These are phyloP conservation scores for Nematocida parisii DNA, from an alignment of 371 early-diverging fungal genomes.

Conservation along the genomic window DNA sequence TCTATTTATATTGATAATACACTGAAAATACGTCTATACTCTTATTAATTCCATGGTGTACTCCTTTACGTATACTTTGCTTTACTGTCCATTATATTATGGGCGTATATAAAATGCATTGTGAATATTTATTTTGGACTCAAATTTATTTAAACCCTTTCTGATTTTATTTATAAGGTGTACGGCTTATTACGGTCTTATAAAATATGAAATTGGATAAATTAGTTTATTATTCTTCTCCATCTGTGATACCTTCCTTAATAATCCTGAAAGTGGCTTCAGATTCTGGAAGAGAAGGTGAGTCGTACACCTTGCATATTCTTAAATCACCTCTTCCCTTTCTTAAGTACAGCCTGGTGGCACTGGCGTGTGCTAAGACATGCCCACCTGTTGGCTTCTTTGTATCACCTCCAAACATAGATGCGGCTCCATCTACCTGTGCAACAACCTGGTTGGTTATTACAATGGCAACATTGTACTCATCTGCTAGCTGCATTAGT, in stretches of 20 bases:
- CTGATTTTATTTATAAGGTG: too few relatives aligned
- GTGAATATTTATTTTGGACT: too few relatives aligned
- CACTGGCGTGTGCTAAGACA: slow-evolving; percentile 93
- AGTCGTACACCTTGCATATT: slow-evolving; percentile 75
- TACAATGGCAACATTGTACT: slow-evolving; percentile 92
- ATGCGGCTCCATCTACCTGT: slow-evolving; percentile 83
- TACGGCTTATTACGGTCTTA: too few relatives aligned
- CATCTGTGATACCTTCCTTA: slow-evolving; percentile 75
- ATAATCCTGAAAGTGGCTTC: slow-evolving; percentile 76
- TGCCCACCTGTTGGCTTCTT: slow-evolving; percentile 97
- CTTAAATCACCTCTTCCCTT: slow-evolving; percentile 73
- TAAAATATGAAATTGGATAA: too few relatives aligned
- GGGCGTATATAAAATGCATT: too few relatives aligned
- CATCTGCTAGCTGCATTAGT: slow-evolving; percentile 85
- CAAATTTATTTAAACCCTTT: too few relatives aligned
- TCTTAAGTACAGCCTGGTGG: slow-evolving; percentile 72
- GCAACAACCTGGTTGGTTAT: slow-evolving; percentile 98
- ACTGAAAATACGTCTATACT: too few relatives aligned
- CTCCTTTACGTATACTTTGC: too few relatives aligned
- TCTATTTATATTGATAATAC: too few relatives aligned
- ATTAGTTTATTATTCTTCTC: slow-evolving; percentile 72
- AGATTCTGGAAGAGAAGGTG: slow-evolving; percentile 72
- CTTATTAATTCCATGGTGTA: too few relatives aligned
- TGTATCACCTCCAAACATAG: slow-evolving; percentile 85
- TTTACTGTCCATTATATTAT: too few relatives aligned